Conservation (phyloP, 805 yeast species). For the Schwanniomyces yamadae region DNA sequence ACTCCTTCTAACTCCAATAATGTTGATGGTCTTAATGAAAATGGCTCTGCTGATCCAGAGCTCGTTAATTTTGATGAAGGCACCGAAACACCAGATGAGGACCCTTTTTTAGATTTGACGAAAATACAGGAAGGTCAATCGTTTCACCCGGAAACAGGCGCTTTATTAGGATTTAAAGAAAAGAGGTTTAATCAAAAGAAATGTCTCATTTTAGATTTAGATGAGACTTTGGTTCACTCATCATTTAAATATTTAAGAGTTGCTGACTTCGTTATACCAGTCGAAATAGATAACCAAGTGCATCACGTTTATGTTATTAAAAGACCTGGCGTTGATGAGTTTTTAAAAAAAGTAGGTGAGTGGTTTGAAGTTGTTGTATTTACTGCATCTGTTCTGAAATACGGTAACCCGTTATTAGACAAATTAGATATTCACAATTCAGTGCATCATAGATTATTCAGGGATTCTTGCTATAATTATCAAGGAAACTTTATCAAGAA, state of each 20-base stretch:
- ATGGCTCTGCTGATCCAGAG: constrained; percentile 3
- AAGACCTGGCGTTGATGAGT: constrained; percentile 97
- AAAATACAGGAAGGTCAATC: constrained; percentile 71
- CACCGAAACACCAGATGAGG: constrained; percentile 10
- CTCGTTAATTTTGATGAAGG: constrained; percentile 10
- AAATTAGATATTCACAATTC: constrained; percentile 73
- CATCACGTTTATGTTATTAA: constrained; percentile 96
- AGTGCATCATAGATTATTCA: constrained; percentile 86
- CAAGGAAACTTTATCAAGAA: constrained; percentile 95
- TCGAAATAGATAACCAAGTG: constrained; percentile 87
- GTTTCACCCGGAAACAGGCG: constrained; percentile 59
- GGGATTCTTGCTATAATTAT: constrained; percentile 91
- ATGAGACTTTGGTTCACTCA: constrained; percentile 95
- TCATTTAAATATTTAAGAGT: constrained; percentile 87
- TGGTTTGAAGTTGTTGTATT: constrained; percentile 93
- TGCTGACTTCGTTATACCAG: constrained; percentile 96
- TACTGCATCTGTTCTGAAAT: constrained; percentile 93
- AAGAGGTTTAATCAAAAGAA: constrained; percentile 60
- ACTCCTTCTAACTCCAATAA: constrained; percentile 13
- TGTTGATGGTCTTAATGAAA: constrained; percentile 6
- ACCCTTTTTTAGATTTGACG: constrained; percentile 52
- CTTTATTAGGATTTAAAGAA: constrained; percentile 58
- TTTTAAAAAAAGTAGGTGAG: constrained; percentile 77
- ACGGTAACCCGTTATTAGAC: constrained; percentile 93
- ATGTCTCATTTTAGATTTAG: constrained; percentile 87